Percentiles rank a stretch among this genome's conserved stretches.
Evolutionary conservation across 208 protist species (phyloP).

Genomic region (Tritrichomonas musculus): DNA sequence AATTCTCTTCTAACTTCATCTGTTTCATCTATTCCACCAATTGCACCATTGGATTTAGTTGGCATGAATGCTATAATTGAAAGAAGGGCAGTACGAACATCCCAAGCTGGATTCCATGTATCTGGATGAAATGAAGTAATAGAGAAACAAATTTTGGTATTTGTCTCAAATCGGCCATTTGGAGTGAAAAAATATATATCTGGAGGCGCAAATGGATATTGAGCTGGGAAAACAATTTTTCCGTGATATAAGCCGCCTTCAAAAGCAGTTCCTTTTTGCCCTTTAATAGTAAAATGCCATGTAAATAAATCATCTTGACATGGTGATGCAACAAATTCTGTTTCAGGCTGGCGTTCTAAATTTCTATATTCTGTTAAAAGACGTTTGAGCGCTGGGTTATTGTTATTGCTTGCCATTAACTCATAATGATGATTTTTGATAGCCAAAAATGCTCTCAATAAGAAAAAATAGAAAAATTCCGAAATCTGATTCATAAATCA

Average conservation of each 20-base stretch:
- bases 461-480: no score
- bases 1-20: constrained; percentile 45
- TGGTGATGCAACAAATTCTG: constrained; percentile 53
- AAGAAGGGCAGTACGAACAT: constrained; percentile 60
- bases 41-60: constrained; percentile 57
- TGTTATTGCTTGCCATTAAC: no score
- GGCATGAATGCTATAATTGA: constrained; percentile 66
- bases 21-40: constrained; percentile 60
- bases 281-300: constrained; percentile 92
- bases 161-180: constrained; percentile 66
- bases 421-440: no score
- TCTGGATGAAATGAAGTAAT: constrained; percentile 51
- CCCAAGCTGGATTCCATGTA: constrained; percentile 15
- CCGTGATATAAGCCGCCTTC: constrained; percentile 86
- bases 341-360: not conserved
- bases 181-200: constrained; percentile 65
- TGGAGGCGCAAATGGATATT: constrained; percentile 90
- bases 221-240: constrained; percentile 67
- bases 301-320: constrained; percentile 87
- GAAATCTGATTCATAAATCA: no score
- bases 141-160: constrained; percentile 68
- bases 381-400: not conserved
- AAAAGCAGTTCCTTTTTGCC: constrained; percentile 72
- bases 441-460: no score
- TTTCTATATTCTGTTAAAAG: not conserved